Percentiles rank a stretch among this genome's conserved stretches.
Conservation (phyloP, 192 early-diverging fungal genomes). For the Spizellomyces punctatus region DNA sequence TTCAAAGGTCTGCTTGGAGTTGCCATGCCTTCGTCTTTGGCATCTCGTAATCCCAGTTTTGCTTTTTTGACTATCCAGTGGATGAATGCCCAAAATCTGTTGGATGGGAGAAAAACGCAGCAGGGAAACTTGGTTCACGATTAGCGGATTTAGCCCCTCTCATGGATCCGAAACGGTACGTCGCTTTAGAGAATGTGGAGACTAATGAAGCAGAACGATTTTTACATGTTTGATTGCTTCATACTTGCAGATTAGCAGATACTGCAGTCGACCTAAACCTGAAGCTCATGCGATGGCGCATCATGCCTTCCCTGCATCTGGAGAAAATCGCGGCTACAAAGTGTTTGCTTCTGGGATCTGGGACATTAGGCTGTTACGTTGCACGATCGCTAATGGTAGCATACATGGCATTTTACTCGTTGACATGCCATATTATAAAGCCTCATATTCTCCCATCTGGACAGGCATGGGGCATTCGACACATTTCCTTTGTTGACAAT, state of each 20-base stretch:
- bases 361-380: conserved; percentile 94
- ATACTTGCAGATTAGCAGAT: conserved; percentile 67
- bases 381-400: conserved; percentile 75
- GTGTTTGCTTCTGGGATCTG: conserved; percentile 88
- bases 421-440: background rate
- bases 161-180: conserved; percentile 80
- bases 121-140: conserved; percentile 79
- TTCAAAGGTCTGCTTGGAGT: conserved; percentile 28
- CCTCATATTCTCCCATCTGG: conserved; percentile 3
- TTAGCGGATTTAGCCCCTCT: conserved; percentile 79
- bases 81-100: conserved; percentile 61
- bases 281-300: conserved; percentile 96
- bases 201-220: background rate
- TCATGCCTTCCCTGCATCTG: conserved; percentile 81
- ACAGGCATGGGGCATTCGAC: conserved; percentile 90
- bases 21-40: no score
- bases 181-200: conserved; percentile 3
- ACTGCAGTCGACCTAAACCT: conserved; percentile 93
- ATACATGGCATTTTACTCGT: background rate
- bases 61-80: no score
- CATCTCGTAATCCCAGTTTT: no score
- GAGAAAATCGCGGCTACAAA: conserved; percentile 75
- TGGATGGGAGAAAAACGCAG: conserved; percentile 91
- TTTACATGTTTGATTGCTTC: background rate
- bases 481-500: conserved; percentile 94